Percentiles rank a stretch among this genome's conserved stretches.
phyloP scores from a whole-genome alignment of 495 filamentous ascomycete species.

The Pseudotulostoma volvatum region DNA sequence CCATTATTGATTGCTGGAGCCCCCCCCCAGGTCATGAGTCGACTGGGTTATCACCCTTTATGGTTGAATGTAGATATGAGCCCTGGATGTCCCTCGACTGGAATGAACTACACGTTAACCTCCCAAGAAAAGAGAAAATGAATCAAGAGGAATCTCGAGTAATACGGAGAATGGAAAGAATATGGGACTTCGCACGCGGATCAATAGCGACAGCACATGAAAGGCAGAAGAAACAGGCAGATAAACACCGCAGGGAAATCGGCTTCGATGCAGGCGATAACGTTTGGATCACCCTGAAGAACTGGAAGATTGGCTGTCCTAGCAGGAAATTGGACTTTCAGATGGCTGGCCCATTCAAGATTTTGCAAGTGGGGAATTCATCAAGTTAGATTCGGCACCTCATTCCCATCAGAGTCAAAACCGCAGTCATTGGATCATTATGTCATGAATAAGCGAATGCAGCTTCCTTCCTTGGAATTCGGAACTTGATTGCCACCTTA shows the following conservation, averaged over 20 bases:
- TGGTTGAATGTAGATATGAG: constrained; percentile 1
- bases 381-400: no score
- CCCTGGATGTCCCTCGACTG: constrained; percentile 1
- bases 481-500: no score
- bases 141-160: not conserved
- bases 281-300: not conserved
- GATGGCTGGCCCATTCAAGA: not conserved
- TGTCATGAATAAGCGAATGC: no score
- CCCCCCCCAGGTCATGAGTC: not conserved
- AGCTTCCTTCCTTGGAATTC: no score
- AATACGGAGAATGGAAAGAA: not conserved
- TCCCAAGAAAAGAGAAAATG: not conserved
- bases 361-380: no score
- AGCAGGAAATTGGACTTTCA: constrained; percentile 1
- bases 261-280: constrained; percentile 2
- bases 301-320: not conserved
- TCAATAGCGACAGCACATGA: not conserved
- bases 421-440: no score
- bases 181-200: not conserved
- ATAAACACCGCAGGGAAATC: not conserved
- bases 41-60: constrained; percentile 1
- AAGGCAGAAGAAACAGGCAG: constrained; percentile 1
- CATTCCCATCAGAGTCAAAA: no score
- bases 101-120: not conserved
- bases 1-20: not conserved